Evolutionary conservation across 2,329 filamentous ascomycete species (phyloP).

Genomic region (Albophoma yamanashiensis): DNA sequence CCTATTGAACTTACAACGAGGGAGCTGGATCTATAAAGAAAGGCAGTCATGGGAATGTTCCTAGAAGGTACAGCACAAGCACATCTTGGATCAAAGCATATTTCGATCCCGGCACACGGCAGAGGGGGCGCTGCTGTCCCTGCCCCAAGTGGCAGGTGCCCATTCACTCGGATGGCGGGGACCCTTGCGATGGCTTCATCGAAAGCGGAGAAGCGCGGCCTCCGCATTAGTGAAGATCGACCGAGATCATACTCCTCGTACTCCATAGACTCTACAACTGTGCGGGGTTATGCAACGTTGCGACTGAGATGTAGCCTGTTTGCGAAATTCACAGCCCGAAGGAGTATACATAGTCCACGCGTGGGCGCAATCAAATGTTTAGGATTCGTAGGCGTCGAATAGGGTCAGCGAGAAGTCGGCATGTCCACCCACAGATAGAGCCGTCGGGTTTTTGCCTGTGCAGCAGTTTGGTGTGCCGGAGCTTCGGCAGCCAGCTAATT

Average conservation of each 20-base stretch:
- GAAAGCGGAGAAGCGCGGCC: background rate
- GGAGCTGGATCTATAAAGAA: background rate
- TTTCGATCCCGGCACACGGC: background rate
- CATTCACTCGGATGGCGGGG: background rate
- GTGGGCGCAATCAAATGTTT: background rate
- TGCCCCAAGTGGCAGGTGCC: background rate
- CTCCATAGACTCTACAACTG: background rate
- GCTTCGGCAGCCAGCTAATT: background rate
- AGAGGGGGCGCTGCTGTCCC: background rate
- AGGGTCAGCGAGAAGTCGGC: background rate
- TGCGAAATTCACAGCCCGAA: background rate
- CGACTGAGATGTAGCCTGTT: background rate
- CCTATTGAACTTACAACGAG: too few species aligned
- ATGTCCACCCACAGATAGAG: background rate
- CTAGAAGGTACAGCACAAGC: background rate
- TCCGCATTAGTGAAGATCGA: background rate
- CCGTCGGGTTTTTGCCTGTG: background rate
- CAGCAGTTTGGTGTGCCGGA: background rate
- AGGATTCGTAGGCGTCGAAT: background rate
- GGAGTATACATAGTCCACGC: background rate
- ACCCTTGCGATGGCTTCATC: background rate
- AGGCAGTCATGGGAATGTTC: background rate
- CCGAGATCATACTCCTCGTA: too few species aligned
- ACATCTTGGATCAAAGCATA: background rate
- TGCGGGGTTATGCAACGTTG: conserved; percentile 1